Percentiles rank a stretch among this genome's conserved stretches.
phyloP scores from a whole-genome alignment of 306 rosid species.

The Cucumis melo region DNA sequence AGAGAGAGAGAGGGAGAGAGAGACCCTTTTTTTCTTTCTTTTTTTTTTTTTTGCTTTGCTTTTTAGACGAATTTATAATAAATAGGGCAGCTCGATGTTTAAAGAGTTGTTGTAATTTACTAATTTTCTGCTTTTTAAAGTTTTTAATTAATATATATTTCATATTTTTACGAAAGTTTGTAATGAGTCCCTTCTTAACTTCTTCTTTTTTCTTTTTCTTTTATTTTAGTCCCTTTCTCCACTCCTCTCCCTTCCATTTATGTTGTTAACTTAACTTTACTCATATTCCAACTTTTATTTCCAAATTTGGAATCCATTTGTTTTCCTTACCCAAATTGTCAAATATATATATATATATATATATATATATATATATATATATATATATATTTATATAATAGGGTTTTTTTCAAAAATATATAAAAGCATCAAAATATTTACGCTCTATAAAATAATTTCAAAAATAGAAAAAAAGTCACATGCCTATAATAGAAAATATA shows the following conservation, averaged over 20 bases:
- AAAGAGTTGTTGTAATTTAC: not conserved
- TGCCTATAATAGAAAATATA: too few species aligned
- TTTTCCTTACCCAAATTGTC: too few species aligned
- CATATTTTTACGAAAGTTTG: not conserved
- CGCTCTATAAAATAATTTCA: too few species aligned
- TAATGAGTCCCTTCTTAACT: not conserved
- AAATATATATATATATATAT: too few species aligned
- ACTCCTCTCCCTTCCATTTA: not conserved
- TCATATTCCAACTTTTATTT: too few species aligned
- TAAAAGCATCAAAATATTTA: too few species aligned
- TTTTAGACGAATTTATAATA: not conserved
- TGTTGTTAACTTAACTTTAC: not conserved
- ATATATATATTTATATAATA: too few species aligned
- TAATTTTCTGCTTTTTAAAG: not conserved
- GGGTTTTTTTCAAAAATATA: too few species aligned
- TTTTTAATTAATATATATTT: not conserved
- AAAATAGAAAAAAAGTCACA: too few species aligned
- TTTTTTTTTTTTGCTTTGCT: not conserved
- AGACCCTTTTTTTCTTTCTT: not conserved
- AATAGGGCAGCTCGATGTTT: not conserved
- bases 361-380: too few species aligned
- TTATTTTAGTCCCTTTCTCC: not conserved
- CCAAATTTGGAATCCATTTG: too few species aligned
- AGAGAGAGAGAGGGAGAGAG: not conserved
- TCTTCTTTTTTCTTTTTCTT: not conserved